Conservation (phyloP, 1,284 basidiomycete genomes). For the Leccinum subfulvum region DNA sequence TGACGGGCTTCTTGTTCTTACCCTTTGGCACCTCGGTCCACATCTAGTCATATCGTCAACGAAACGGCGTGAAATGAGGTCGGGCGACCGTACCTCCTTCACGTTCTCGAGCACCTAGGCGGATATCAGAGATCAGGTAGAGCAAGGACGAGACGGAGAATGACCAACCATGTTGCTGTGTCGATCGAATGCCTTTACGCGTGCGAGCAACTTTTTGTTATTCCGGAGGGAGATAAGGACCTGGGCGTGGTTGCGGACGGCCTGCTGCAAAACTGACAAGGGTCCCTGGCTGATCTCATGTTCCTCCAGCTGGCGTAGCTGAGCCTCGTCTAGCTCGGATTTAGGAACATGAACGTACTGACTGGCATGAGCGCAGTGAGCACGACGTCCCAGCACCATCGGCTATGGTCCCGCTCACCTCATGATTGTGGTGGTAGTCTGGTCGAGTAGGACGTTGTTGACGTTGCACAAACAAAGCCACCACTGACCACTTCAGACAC, state of each 20-base stretch:
- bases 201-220: constrained; percentile 97
- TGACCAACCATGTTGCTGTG: constrained; percentile 94
- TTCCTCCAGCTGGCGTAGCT: constrained; percentile 93
- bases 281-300: constrained; percentile 97
- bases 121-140: constrained; percentile 16
- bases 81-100: constrained; percentile 72
- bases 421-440: constrained; percentile 21
- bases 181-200: constrained; percentile 98
- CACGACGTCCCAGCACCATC: not conserved
- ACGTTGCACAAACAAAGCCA: constrained; percentile 29
- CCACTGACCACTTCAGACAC: not conserved
- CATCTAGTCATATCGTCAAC: constrained; percentile 61
- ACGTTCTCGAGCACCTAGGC: constrained; percentile 90
- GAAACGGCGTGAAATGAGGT: not conserved
- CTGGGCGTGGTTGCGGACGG: constrained; percentile 96
- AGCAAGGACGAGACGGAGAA: not conserved
- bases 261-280: constrained; percentile 95
- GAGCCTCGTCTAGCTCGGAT: constrained; percentile 96
- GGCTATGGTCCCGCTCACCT: constrained; percentile 24
- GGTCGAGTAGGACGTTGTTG: constrained; percentile 25
- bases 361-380: constrained; percentile 43
- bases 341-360: constrained; percentile 97
- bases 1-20: constrained; percentile 97
- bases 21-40: constrained; percentile 99
- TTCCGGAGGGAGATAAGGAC: constrained; percentile 96